These are phyloP conservation scores for Xylaria cubensis DNA, from an alignment of 495 filamentous ascomycete species.

Conservation along the genomic window DNA sequence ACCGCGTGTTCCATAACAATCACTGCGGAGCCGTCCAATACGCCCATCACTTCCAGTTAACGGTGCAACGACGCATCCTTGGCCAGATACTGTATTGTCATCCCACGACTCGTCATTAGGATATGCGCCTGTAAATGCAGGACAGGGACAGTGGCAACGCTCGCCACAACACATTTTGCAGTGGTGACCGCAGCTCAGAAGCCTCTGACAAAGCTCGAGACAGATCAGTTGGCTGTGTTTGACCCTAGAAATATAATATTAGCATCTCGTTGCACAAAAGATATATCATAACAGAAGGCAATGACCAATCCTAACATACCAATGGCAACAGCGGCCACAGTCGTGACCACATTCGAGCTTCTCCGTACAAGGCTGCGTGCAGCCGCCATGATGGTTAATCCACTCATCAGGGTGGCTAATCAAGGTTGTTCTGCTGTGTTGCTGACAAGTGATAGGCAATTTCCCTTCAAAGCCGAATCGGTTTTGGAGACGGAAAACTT, in stretches of 20 bases:
- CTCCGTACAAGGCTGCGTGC: conserved; percentile 56
- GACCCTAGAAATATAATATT: conserved; percentile 57
- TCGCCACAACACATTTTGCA: conserved; percentile 52
- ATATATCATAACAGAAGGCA: conserved; percentile 18
- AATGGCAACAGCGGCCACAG: conserved; percentile 54
- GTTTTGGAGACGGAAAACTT: conserved; percentile 41
- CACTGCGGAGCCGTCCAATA: conserved; percentile 10
- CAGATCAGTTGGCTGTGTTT: conserved; percentile 70
- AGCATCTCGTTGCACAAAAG: conserved; percentile 14
- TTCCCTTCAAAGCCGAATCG: conserved; percentile 31
- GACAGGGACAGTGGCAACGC: conserved; percentile 45
- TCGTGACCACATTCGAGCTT: conserved; percentile 49
- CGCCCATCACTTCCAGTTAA: conserved; percentile 25
- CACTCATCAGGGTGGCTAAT: conserved; percentile 58
- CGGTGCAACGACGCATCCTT: conserved; percentile 3
- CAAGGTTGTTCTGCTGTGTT: conserved; percentile 44
- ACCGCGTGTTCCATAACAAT: background rate
- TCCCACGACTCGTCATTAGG: conserved; percentile 30
- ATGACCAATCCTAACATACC: conserved; percentile 37
- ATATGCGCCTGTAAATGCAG: conserved; percentile 38
- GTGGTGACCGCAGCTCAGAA: conserved; percentile 69
- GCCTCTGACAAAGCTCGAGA: conserved; percentile 62
- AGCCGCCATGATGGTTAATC: conserved; percentile 65
- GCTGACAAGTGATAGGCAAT: conserved; percentile 50
- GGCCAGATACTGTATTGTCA: background rate